Conservation (phyloP, 768 basidiomycete species). For the Coprinopsis cinerea region DNA sequence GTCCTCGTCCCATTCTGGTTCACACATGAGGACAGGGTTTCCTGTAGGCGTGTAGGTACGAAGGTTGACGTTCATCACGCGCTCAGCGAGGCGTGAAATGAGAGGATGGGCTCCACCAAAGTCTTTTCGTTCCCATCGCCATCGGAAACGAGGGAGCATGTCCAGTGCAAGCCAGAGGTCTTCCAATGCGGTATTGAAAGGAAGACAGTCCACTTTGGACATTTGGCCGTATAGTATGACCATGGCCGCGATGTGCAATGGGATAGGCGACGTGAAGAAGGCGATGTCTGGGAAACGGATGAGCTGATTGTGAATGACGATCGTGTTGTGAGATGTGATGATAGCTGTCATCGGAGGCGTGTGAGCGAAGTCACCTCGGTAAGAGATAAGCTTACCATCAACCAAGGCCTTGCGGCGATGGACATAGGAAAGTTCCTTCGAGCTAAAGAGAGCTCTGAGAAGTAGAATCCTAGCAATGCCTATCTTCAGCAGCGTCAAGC, state of each 20-base stretch:
- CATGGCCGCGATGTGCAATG: constrained; percentile 87
- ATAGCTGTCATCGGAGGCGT: constrained; percentile 46
- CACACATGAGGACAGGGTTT: constrained; percentile 41
- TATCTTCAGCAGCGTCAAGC: constrained; percentile 76
- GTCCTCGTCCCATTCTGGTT: constrained; percentile 52
- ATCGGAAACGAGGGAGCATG: constrained; percentile 84
- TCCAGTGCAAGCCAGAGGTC: constrained; percentile 85
- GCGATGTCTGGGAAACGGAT: constrained; percentile 82
- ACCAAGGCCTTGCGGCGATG: constrained; percentile 66
- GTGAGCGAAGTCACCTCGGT: background rate
- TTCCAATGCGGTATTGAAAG: constrained; percentile 62
- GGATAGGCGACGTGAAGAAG: constrained; percentile 86
- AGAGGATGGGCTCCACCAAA: constrained; percentile 76
- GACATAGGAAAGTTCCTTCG: constrained; percentile 60
- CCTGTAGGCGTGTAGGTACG: constrained; percentile 45
- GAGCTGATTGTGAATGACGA: constrained; percentile 77
- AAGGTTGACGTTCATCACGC: constrained; percentile 71
- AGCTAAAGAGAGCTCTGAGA: constrained; percentile 72
- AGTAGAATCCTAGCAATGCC: constrained; percentile 77
- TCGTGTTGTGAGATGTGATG: constrained; percentile 82
- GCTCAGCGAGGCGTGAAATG: constrained; percentile 75
- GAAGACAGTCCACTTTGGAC: constrained; percentile 65
- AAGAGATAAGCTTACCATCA: constrained; percentile 50
- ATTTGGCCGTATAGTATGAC: constrained; percentile 86
- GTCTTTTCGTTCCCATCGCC: constrained; percentile 89